Conservation (phyloP, 208 protist genomes). For the Crithidia thermophila region DNA sequence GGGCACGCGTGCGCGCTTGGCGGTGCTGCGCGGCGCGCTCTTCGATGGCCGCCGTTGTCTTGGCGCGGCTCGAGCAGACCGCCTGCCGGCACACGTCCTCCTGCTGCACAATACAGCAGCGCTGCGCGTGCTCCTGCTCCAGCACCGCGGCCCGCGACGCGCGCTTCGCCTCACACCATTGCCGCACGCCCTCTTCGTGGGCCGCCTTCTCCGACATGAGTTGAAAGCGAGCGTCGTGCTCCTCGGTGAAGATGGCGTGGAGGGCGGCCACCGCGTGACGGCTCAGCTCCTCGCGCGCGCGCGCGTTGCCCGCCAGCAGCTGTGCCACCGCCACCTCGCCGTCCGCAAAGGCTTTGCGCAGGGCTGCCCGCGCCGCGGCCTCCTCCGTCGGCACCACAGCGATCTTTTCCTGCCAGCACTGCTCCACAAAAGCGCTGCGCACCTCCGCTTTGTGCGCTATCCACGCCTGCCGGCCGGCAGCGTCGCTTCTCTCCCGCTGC, state of each 20-base stretch:
- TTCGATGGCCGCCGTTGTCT: background rate
- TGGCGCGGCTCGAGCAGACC: constrained; percentile 4
- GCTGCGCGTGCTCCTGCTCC: constrained; percentile 36
- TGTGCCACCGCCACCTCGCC: constrained; percentile 36
- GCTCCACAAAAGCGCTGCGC: constrained; percentile 20
- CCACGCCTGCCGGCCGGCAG: constrained; percentile 39
- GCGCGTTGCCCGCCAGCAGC: constrained; percentile 29
- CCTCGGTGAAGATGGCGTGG: constrained; percentile 30
- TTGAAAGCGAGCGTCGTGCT: constrained; percentile 55
- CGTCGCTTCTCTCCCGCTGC: constrained; percentile 31
- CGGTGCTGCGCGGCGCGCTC: constrained; percentile 4
- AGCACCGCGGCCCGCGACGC: constrained; percentile 21
- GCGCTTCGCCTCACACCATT: constrained; percentile 34
- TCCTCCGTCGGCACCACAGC: constrained; percentile 31
- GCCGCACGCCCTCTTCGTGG: constrained; percentile 48
- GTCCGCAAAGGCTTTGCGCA: constrained; percentile 17
- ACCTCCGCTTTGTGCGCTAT: constrained; percentile 36
- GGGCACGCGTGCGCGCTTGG: constrained; percentile 6
- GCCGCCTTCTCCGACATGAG: constrained; percentile 49
- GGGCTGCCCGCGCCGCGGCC: constrained; percentile 21
- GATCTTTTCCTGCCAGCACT: constrained; percentile 17
- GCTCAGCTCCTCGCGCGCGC: constrained; percentile 33
- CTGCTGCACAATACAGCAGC: constrained; percentile 36
- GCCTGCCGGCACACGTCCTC: constrained; percentile 29
- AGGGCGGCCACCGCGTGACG: constrained; percentile 18